Evolutionary conservation across 2,329 filamentous ascomycete species (phyloP).

Genomic region (Aspergillus sp.): DNA sequence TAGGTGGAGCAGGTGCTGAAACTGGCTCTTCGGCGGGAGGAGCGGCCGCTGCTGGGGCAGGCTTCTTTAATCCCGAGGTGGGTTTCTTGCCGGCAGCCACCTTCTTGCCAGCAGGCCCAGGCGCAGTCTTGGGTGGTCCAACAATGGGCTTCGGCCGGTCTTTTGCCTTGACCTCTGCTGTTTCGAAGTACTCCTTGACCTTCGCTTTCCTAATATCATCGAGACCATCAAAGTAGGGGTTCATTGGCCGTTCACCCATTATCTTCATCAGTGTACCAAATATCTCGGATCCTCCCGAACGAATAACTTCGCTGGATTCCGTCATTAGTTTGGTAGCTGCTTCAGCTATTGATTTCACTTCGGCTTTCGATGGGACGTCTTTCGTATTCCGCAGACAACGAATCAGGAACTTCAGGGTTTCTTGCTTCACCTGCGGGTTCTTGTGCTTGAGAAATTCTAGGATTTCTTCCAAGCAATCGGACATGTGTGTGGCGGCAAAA

Average conservation of each 20-base stretch:
- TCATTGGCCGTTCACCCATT: constrained; percentile 92
- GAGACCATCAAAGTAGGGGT: constrained; percentile 76
- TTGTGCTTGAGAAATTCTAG: constrained; percentile 79
- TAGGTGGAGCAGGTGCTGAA: constrained; percentile 40
- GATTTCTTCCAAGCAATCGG: constrained; percentile 87
- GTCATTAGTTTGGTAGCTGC: constrained; percentile 79
- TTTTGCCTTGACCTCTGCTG: constrained; percentile 76
- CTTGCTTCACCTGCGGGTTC: constrained; percentile 95
- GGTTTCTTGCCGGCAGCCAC: constrained; percentile 45
- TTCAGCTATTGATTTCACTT: constrained; percentile 80
- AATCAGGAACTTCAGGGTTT: constrained; percentile 87
- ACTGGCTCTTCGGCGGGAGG: constrained; percentile 48
- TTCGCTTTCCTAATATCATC: constrained; percentile 95
- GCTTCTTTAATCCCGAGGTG: constrained; percentile 40
- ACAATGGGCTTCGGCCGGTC: constrained; percentile 76
- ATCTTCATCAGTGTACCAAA: constrained; percentile 97
- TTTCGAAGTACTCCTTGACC: constrained; percentile 83
- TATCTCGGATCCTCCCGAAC: constrained; percentile 83
- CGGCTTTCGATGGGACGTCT: constrained; percentile 72
- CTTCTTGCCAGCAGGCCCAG: constrained; percentile 50
- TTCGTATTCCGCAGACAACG: constrained; percentile 74
- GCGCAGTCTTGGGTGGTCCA: constrained; percentile 49
- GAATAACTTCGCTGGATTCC: constrained; percentile 75
- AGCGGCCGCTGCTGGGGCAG: constrained; percentile 37
- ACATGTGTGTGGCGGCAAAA: constrained; percentile 57